phyloP scores from a whole-genome alignment of 768 basidiomycete species.

The Suillus subaureus region DNA sequence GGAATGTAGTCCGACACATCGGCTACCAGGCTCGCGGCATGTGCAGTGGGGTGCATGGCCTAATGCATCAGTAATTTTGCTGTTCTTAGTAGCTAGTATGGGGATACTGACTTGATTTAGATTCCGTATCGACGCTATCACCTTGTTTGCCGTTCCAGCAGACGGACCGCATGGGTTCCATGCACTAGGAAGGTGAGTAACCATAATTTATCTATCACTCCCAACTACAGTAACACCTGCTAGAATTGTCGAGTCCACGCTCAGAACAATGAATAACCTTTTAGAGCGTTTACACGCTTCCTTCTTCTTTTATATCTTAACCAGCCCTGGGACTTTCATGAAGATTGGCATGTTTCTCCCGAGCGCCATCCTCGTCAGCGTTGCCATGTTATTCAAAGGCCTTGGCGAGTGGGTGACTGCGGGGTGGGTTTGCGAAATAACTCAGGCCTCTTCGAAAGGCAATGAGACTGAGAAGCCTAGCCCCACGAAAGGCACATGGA shows the following conservation, averaged over 20 bases:
- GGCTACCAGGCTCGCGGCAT: conserved; percentile 76
- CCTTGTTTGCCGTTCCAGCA: conserved; percentile 86
- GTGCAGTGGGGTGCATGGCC: conserved; percentile 86
- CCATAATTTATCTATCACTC: neutral
- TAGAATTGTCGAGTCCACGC: conserved; percentile 83
- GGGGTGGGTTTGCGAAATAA: conserved; percentile 48
- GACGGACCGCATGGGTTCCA: conserved; percentile 94
- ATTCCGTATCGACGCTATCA: conserved; percentile 94
- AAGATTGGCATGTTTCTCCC: conserved; percentile 93
- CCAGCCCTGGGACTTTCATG: conserved; percentile 63
- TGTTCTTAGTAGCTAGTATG: neutral
- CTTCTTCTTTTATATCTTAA: conserved; percentile 89
- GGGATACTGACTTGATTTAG: conserved; percentile 38
- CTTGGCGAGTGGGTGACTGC: conserved; percentile 71
- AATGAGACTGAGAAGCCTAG: conserved; percentile 15
- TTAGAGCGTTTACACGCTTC: conserved; percentile 96
- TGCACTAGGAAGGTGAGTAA: conserved; percentile 78
- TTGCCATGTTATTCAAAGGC: conserved; percentile 85
- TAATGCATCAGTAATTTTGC: conserved; percentile 74
- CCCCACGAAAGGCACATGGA: conserved; percentile 39
- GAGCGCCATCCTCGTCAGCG: conserved; percentile 80
- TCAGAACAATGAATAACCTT: conserved; percentile 91
- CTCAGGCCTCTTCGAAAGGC: conserved; percentile 6
- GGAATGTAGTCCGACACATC: conserved; percentile 70
- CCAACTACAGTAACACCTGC: conserved; percentile 1